Conservation (phyloP, 768 basidiomycete genomes). For the Suillus subluteus region DNA sequence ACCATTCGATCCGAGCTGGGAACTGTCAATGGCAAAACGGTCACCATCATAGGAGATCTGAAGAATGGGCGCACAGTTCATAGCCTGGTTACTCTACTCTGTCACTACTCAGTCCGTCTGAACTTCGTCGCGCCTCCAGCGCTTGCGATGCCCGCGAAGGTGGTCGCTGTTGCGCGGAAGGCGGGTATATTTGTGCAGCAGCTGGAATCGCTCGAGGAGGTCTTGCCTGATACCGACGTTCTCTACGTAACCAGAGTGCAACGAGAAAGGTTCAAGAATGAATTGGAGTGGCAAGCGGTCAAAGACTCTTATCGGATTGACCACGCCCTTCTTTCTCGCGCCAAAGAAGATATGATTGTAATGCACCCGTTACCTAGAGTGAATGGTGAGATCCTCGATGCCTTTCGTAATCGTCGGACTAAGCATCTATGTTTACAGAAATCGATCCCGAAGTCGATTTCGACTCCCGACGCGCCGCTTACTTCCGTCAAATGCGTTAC, state of each 20-base stretch:
- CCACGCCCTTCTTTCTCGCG: conserved; percentile 89
- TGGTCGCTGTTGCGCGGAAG: conserved; percentile 82
- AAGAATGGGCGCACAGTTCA: conserved; percentile 99
- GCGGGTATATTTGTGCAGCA: conserved; percentile 80
- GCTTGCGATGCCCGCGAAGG: conserved; percentile 86
- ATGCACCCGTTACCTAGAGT: conserved; percentile 99
- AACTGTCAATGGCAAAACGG: conserved; percentile 94
- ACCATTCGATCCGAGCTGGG: conserved; percentile 98
- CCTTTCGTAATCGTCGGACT: background rate
- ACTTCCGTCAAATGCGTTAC: conserved; percentile 99
- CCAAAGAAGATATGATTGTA: conserved; percentile 97
- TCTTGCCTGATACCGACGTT: conserved; percentile 91
- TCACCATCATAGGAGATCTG: conserved; percentile 92
- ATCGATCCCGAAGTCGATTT: conserved; percentile 99
- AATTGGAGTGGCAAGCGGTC: conserved; percentile 85
- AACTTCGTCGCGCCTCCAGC: conserved; percentile 93
- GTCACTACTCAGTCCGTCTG: conserved; percentile 88
- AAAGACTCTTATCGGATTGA: conserved; percentile 93
- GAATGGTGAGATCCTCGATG: conserved; percentile 58
- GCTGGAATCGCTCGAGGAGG: conserved; percentile 89
- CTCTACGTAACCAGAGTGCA: conserved; percentile 96
- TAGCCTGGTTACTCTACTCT: conserved; percentile 89
- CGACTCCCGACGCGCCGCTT: conserved; percentile 90
- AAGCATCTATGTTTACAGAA: conserved; percentile 56
- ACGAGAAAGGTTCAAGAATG: conserved; percentile 86